Conservation (phyloP, 2,329 filamentous ascomycete genomes). For the Arachnomyces sp. region DNA sequence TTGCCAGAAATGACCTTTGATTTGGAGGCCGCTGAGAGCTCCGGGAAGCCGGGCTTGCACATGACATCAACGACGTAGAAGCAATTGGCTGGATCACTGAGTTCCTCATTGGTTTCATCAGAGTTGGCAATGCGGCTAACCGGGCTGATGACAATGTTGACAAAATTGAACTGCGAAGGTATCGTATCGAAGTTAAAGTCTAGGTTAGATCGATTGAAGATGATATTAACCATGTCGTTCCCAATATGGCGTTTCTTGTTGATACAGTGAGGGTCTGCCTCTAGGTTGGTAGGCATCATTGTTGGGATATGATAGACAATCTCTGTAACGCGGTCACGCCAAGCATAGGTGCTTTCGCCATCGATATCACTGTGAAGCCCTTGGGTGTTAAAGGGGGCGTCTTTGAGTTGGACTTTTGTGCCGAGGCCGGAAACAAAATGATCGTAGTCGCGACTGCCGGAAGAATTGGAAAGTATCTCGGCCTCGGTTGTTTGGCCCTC, state of each 20-base stretch:
- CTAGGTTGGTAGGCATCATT: slow-evolving; percentile 87
- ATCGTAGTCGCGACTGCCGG: slow-evolving; percentile 80
- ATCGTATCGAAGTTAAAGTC: slow-evolving; percentile 88
- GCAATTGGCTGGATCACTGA: slow-evolving; percentile 28
- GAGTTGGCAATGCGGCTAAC: slow-evolving; percentile 44
- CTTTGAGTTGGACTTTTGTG: slow-evolving; percentile 70
- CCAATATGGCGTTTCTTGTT: slow-evolving; percentile 93
- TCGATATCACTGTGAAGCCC: slow-evolving; percentile 79
- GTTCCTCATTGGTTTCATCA: slow-evolving; percentile 27
- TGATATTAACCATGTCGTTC: slow-evolving; percentile 96
- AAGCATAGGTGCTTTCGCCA: slow-evolving; percentile 83
- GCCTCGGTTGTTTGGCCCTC: slow-evolving; percentile 74
- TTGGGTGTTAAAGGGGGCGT: slow-evolving; percentile 84
- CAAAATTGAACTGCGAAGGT: slow-evolving; percentile 89
- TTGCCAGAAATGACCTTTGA: slow-evolving; percentile 81
- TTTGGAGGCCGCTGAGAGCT: slow-evolving; percentile 81
- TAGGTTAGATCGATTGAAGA: slow-evolving; percentile 93
- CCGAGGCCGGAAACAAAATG: slow-evolving; percentile 77
- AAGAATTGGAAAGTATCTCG: slow-evolving; percentile 80
- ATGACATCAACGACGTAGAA: slow-evolving; percentile 86
- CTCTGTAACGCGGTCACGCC: slow-evolving; percentile 90
- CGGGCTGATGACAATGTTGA: slow-evolving; percentile 92
- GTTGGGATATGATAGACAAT: slow-evolving; percentile 94
- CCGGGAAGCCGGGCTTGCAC: slow-evolving; percentile 80
- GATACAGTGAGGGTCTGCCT: slow-evolving; percentile 66